Percentiles rank a stretch among this genome's conserved stretches.
These are phyloP conservation scores for Rhytidiadelphus loreus DNA, from an alignment of 225 moss, liverwort and hornwort genomes.

Conservation along the genomic window DNA sequence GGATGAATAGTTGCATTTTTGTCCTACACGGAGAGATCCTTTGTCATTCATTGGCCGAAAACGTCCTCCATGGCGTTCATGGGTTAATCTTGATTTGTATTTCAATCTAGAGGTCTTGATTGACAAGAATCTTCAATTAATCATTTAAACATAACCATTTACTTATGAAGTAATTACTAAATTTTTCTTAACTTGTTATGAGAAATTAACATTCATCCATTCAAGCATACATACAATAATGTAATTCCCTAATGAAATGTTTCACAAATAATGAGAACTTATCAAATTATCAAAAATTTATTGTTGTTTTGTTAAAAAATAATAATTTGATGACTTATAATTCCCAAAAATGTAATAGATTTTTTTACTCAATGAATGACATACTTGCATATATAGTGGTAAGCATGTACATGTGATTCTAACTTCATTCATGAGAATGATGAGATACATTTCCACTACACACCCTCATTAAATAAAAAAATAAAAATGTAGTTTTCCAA, in stretches of 20 bases:
- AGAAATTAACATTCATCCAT: background rate
- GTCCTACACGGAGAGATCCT: too few species aligned
- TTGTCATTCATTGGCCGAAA: too few species aligned
- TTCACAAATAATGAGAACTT: background rate
- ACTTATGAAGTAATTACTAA: background rate
- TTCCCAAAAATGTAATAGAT: too few species aligned
- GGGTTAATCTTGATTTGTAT: background rate
- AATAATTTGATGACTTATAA: background rate
- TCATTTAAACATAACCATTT: too few species aligned
- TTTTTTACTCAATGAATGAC: background rate
- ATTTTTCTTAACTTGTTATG: background rate
- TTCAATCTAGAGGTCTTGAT: background rate
- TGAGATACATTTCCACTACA: too few species aligned
- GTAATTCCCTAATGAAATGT: too few species aligned
- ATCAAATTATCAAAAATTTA: background rate
- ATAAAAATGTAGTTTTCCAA: background rate
- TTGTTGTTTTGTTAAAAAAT: rapidly evolving
- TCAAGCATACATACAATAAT: background rate
- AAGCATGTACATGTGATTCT: background rate
- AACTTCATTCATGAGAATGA: too few species aligned
- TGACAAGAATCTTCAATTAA: background rate
- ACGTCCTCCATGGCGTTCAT: too few species aligned
- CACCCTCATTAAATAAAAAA: background rate
- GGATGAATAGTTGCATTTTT: too few species aligned
- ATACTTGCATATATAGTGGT: background rate